Conservation (phyloP, 805 yeast genomes). For the Wickerhamiella occidentalis region DNA sequence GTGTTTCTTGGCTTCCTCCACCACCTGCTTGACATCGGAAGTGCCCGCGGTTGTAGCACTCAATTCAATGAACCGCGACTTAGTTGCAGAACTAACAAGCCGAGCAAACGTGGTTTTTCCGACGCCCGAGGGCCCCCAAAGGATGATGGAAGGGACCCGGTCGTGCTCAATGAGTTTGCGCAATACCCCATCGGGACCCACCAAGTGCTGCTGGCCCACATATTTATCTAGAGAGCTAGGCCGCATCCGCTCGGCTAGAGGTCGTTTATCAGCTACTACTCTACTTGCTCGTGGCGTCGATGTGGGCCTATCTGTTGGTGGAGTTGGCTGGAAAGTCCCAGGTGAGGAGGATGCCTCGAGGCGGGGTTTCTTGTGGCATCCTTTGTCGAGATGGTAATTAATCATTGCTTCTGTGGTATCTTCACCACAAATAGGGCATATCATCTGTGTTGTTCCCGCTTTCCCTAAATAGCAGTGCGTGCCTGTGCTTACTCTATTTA, state of each 20-base stretch:
- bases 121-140: constrained; percentile 96
- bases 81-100: constrained; percentile 44
- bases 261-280: constrained; percentile 22
- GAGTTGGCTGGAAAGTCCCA: background rate
- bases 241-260: constrained; percentile 73
- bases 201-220: constrained; percentile 74
- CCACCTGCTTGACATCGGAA: constrained; percentile 49
- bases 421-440: constrained; percentile 27
- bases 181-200: constrained; percentile 52
- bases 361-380: constrained; percentile 19
- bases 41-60: constrained; percentile 73
- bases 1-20: constrained; percentile 40
- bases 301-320: background rate
- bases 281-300: no score
- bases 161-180: constrained; percentile 46
- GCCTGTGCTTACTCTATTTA: background rate
- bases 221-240: constrained; percentile 59
- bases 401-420: constrained; percentile 24
- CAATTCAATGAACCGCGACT: constrained; percentile 56
- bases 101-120: constrained; percentile 79
- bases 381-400: constrained; percentile 27
- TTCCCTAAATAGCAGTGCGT: no score
- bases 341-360: background rate
- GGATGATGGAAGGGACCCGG: constrained; percentile 59
- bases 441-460: no score